These are phyloP conservation scores for Euptelea pleiosperma DNA, from an alignment of 164 flowering plant species.

Conservation along the genomic window DNA sequence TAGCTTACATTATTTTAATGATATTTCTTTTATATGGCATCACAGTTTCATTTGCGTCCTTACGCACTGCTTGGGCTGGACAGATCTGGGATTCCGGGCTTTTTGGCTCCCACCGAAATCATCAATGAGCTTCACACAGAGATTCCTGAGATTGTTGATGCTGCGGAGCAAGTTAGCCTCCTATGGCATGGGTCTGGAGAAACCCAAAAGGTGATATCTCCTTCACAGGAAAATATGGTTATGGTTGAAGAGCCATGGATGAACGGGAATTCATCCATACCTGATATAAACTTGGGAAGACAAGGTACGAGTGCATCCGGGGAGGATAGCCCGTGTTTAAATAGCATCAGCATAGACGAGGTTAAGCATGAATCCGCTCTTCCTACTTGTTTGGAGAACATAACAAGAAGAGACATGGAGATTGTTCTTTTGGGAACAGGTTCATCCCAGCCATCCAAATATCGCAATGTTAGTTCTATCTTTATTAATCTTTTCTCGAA, in stretches of 20 bases:
- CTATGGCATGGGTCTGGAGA: conserved; percentile 41
- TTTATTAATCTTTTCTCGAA: conserved; percentile 83
- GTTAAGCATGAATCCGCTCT: conserved; percentile 13
- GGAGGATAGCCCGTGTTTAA: not conserved
- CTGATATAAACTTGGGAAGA: conserved; percentile 13
- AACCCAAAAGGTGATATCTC: conserved; percentile 7
- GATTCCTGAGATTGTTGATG: conserved; percentile 74
- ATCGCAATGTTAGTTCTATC: conserved; percentile 88
- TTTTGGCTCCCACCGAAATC: conserved; percentile 29
- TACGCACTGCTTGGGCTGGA: conserved; percentile 78
- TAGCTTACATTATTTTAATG: not conserved
- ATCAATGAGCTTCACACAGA: conserved; percentile 60
- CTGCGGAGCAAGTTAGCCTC: conserved; percentile 44
- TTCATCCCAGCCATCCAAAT: conserved; percentile 97
- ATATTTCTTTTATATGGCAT: conserved; percentile 1
- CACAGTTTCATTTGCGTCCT: conserved; percentile 92
- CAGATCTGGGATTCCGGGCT: conserved; percentile 55
- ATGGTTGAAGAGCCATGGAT: conserved; percentile 82
- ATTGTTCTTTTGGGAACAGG: conserved; percentile 96
- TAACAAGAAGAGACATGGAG: conserved; percentile 87
- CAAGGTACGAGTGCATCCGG: conserved; percentile 6
- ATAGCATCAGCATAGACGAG: not conserved
- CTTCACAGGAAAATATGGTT: conserved; percentile 14
- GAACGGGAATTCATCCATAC: conserved; percentile 23
- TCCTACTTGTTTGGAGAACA: conserved; percentile 79